Evolutionary conservation across 768 basidiomycete species (phyloP).

Genomic region (Rhodotorula toruloides): DNA sequence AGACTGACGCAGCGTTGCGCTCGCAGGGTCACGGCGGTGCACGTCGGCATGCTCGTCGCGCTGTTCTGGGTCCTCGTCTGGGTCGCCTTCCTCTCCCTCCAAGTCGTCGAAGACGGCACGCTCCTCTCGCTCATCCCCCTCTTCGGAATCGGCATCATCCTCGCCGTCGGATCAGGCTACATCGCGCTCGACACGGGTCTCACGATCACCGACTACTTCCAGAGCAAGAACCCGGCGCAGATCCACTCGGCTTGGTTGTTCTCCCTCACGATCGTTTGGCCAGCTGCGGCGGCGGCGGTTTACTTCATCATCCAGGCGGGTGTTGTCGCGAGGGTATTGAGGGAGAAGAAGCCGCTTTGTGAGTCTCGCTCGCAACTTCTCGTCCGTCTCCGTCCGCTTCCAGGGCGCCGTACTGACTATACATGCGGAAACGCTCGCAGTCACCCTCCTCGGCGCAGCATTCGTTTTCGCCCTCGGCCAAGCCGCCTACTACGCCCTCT

Average conservation of each 20-base stretch:
- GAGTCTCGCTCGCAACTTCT: slow-evolving; percentile 34
- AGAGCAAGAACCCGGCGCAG: slow-evolving; percentile 58
- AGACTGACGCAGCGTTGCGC: background rate
- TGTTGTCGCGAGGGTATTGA: slow-evolving; percentile 68
- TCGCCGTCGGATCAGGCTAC: slow-evolving; percentile 71
- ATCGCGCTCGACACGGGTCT: slow-evolving; percentile 77
- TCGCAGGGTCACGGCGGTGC: slow-evolving; percentile 58
- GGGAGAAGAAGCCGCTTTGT: slow-evolving; percentile 71
- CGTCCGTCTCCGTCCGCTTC: background rate
- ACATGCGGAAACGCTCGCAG: slow-evolving; percentile 37
- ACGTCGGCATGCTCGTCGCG: slow-evolving; percentile 68
- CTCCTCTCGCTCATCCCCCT: slow-evolving; percentile 47
- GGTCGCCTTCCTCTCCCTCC: slow-evolving; percentile 49
- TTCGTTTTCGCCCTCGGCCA: slow-evolving; percentile 73
- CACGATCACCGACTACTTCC: slow-evolving; percentile 56
- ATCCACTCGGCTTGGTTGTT: slow-evolving; percentile 71
- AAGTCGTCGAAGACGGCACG: slow-evolving; percentile 87
- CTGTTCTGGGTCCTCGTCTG: slow-evolving; percentile 47
- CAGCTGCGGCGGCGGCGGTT: slow-evolving; percentile 60
- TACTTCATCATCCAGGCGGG: slow-evolving; percentile 74
- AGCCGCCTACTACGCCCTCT: slow-evolving; percentile 75
- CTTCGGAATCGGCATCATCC: slow-evolving; percentile 24
- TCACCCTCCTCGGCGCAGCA: slow-evolving; percentile 69
- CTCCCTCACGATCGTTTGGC: slow-evolving; percentile 73
- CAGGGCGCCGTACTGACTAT: background rate